These are phyloP conservation scores for Priceomyces carsonii DNA, from an alignment of 805 yeast species.

Conservation along the genomic window DNA sequence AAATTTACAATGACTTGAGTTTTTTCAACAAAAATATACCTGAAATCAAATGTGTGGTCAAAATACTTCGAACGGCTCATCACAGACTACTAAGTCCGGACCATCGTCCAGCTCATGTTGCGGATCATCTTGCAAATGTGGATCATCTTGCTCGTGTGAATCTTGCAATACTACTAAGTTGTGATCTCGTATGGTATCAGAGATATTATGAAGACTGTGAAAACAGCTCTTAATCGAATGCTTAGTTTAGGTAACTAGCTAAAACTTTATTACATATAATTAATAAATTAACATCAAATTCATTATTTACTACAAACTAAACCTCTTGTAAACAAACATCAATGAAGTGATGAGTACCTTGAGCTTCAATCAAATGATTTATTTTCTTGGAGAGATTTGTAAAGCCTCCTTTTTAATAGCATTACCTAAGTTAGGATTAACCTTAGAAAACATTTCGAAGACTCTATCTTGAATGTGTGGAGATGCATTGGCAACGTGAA, in stretches of 20 bases:
- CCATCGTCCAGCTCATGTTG: constrained; percentile 7
- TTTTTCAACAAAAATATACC: too few relatives aligned
- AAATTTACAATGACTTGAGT: too few relatives aligned
- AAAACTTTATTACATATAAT: too few relatives aligned
- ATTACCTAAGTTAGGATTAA: constrained; percentile 65
- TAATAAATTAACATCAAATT: constrained; percentile 3
- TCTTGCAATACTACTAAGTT: constrained; percentile 46
- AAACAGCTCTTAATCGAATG: background rate
- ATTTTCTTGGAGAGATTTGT: constrained; percentile 50
- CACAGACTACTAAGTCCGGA: background rate
- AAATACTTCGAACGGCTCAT: constrained; percentile 3
- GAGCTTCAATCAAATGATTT: constrained; percentile 12
- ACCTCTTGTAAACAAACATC: too few relatives aligned
- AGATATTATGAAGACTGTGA: background rate
- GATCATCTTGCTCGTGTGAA: constrained; percentile 38
- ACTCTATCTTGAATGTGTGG: constrained; percentile 79
- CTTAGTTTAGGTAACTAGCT: too few relatives aligned
- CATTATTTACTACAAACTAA: background rate
- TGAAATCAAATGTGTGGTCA: constrained; percentile 6
- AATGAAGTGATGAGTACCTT: too few relatives aligned
- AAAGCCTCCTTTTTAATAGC: constrained; percentile 65
- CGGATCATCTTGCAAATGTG: constrained; percentile 33
- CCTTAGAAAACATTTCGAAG: constrained; percentile 72
- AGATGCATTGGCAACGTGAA: constrained; percentile 68
- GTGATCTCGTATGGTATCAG: too few relatives aligned